Evolutionary conservation across 805 yeast species (phyloP).

Genomic region (Cyberlindnera mrakii): DNA sequence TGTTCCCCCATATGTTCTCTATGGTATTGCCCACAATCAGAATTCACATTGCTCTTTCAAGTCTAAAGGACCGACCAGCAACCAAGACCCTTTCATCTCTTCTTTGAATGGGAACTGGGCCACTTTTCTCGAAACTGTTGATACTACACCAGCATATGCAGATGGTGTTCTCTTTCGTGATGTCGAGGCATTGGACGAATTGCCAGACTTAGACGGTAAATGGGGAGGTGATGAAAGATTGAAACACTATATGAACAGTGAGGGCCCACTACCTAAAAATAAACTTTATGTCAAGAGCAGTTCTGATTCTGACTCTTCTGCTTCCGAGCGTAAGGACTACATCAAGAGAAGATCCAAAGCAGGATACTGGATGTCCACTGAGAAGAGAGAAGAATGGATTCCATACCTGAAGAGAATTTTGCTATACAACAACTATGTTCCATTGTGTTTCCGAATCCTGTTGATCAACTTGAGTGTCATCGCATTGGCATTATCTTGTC

Average conservation of each 20-base stretch:
- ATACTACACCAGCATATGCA: conserved; percentile 34
- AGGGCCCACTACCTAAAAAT: conserved; percentile 11
- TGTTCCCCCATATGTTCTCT: conserved; percentile 62
- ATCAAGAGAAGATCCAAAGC: conserved; percentile 48
- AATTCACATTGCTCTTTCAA: background rate
- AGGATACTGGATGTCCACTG: conserved; percentile 63
- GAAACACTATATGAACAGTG: conserved; percentile 41
- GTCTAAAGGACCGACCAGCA: background rate
- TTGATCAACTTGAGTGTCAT: conserved; percentile 53
- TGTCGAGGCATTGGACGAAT: conserved; percentile 20
- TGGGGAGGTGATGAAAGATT: conserved; percentile 75
- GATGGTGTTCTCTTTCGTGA: conserved; percentile 20
- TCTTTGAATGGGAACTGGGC: conserved; percentile 44
- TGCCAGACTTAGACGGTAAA: conserved; percentile 39
- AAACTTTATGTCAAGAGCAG: background rate
- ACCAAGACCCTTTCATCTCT: conserved; percentile 29
- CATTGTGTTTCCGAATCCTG: conserved; percentile 62
- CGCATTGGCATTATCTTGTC: conserved; percentile 67
- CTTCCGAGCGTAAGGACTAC: conserved; percentile 17
- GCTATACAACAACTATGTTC: conserved; percentile 73
- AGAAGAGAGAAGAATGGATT: conserved; percentile 54
- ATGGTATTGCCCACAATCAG: conserved; percentile 32
- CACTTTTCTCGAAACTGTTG: conserved; percentile 40
- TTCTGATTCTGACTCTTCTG: background rate
- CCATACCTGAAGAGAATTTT: conserved; percentile 56